A percentile compares a stretch with the other conserved stretches of the same genome.
phyloP scores from a whole-genome alignment of 345 rosid genomes.

The Hirschfeldia incana region DNA sequence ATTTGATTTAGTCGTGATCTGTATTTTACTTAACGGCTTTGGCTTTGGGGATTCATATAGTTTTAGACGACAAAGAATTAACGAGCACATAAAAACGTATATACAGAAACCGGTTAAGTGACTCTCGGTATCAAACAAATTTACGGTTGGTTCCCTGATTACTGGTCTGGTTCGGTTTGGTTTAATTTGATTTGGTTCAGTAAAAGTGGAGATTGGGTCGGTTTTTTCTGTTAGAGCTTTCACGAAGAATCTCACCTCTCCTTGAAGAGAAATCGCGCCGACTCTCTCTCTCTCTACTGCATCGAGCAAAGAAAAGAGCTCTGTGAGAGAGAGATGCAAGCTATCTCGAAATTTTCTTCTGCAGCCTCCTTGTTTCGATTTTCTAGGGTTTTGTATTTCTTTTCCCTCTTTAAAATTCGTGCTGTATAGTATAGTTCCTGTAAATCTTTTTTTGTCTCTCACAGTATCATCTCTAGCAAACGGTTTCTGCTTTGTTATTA shows the following conservation, averaged over 20 bases:
- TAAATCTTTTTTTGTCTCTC: neutral
- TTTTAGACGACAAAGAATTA: too few species aligned
- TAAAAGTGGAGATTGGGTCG: neutral
- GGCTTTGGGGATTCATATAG: neutral
- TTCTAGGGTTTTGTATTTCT: slow-evolving; percentile 28
- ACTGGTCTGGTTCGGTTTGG: neutral
- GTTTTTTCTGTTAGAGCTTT: neutral
- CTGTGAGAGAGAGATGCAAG: slow-evolving; percentile 23
- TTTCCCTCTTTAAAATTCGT: neutral
- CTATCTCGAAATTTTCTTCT: slow-evolving; percentile 24
- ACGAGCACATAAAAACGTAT: neutral
- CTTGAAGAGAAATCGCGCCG: neutral
- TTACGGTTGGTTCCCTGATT: neutral
- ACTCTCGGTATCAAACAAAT: neutral
- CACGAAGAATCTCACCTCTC: neutral
- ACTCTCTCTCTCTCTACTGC: neutral
- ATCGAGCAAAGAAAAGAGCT: neutral
- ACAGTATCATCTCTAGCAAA: neutral
- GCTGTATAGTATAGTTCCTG: neutral
- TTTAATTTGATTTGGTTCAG: neutral
- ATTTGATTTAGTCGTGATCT: neutral
- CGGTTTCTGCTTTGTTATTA: neutral
- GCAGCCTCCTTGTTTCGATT: slow-evolving; percentile 15
- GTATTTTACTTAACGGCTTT: neutral
- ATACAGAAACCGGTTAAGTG: neutral